These are phyloP conservation scores for Coemansia sp. DNA, from an alignment of 192 early-diverging fungal species.

Conservation along the genomic window DNA sequence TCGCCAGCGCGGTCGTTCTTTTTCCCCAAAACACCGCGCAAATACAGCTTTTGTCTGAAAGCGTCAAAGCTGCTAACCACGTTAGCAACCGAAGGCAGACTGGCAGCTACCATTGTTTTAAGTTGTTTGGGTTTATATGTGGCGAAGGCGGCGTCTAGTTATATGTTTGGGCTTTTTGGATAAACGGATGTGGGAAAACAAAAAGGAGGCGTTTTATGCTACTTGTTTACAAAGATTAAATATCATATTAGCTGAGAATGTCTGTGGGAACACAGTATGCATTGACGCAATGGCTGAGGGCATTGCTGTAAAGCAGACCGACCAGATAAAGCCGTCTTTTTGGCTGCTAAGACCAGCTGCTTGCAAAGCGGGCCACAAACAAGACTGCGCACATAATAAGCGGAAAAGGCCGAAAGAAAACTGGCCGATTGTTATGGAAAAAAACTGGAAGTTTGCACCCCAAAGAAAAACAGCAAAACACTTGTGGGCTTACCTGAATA, in stretches of 20 bases:
- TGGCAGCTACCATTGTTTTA: constrained; percentile 21
- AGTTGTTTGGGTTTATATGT: neutral
- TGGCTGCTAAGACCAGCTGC: no score
- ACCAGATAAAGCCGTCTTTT: no score
- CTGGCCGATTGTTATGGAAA: no score
- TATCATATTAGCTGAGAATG: constrained; percentile 5
- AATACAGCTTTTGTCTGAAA: constrained; percentile 68
- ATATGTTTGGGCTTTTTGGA: neutral
- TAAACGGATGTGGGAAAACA: constrained; percentile 9
- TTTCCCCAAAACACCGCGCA: constrained; percentile 70
- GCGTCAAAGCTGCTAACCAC: constrained; percentile 57
- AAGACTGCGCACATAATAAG: no score
- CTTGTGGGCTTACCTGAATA: constrained; percentile 2
- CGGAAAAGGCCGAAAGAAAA: no score
- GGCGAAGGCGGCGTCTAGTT: constrained; percentile 5
- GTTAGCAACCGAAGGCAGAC: constrained; percentile 34
- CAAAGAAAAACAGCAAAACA: neutral
- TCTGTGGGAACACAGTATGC: neutral
- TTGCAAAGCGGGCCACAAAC: no score
- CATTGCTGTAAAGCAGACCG: neutral
- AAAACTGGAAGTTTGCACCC: no score
- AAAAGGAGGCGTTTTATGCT: constrained; percentile 1
- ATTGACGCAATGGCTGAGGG: constrained; percentile 3
- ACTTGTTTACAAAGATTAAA: constrained; percentile 7
- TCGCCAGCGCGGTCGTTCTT: constrained; percentile 63